Evolutionary conservation across 2,329 filamentous ascomycete species (phyloP).

Genomic region (Trichophyton schoenleinii): DNA sequence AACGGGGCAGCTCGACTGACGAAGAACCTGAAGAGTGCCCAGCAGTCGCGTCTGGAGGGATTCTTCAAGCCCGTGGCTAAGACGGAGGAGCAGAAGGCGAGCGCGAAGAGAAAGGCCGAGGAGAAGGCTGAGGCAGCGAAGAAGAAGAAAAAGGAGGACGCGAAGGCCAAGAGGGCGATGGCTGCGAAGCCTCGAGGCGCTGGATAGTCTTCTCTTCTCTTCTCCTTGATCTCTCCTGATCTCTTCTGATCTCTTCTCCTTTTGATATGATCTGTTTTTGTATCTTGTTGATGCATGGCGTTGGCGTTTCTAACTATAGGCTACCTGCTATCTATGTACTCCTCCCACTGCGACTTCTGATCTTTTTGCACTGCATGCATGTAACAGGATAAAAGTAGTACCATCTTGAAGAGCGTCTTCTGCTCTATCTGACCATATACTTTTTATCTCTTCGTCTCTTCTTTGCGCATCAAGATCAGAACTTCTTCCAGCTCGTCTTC

Average conservation of each 20-base stretch:
- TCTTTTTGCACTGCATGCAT: neutral
- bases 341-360: neutral
- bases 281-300: neutral
- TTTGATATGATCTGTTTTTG: neutral
- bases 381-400: neutral
- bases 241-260: neutral
- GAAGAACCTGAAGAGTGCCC: slow-evolving; percentile 82
- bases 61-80: slow-evolving; percentile 93
- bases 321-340: neutral
- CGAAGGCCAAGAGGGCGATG: slow-evolving; percentile 84
- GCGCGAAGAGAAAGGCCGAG: slow-evolving; percentile 82
- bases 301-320: neutral
- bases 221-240: too few species aligned
- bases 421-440: neutral
- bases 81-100: slow-evolving; percentile 72
- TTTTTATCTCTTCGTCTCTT: neutral
- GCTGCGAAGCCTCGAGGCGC: slow-evolving; percentile 74
- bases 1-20: slow-evolving; percentile 62
- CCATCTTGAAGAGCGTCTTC: neutral
- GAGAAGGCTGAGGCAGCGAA: slow-evolving; percentile 85
- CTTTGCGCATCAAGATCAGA: neutral
- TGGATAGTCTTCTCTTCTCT: slow-evolving; percentile 21
- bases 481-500: neutral
- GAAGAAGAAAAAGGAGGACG: slow-evolving; percentile 88
- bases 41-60: slow-evolving; percentile 83